Conservation (phyloP, 169 alveolate species). For the Babesia bigemina region DNA sequence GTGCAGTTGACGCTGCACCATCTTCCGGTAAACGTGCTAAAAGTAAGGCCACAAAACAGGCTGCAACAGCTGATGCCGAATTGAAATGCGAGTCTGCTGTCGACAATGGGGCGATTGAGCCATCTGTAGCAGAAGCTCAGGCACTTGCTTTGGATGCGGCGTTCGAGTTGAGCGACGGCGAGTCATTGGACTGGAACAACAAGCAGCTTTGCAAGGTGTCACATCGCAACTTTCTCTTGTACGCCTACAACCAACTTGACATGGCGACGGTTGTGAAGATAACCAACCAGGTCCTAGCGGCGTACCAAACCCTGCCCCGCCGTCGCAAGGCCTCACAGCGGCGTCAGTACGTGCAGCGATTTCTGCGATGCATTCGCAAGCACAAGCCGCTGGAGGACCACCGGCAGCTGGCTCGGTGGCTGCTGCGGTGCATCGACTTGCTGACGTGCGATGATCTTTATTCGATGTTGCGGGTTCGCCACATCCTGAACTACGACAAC, state of each 20-base stretch:
- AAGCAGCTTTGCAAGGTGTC: conserved; percentile 61
- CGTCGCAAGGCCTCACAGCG: conserved; percentile 45
- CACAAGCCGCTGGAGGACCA: conserved; percentile 48
- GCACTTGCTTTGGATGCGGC: conserved; percentile 27
- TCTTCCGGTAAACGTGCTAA: no score
- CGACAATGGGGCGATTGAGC: not conserved
- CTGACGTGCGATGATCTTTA: conserved; percentile 55
- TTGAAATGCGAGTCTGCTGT: not conserved
- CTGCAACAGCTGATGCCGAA: not conserved
- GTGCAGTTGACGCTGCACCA: no score
- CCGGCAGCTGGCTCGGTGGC: conserved; percentile 37
- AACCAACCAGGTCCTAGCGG: conserved; percentile 60
- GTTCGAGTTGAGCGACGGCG: conserved; percentile 16
- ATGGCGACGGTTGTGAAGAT: conserved; percentile 49
- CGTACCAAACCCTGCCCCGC: conserved; percentile 57
- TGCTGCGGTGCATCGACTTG: conserved; percentile 50
- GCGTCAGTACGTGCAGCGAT: conserved; percentile 26
- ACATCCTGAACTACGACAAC: conserved; percentile 59
- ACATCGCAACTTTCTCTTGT: conserved; percentile 49
- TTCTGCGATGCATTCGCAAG: conserved; percentile 46
- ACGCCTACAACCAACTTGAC: conserved; percentile 50
- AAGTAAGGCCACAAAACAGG: no score
- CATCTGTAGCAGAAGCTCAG: conserved; percentile 5
- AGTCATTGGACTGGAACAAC: conserved; percentile 44
- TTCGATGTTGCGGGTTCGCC: conserved; percentile 58